Conservation (phyloP, 768 basidiomycete genomes). For the Boletus vinaceobasis region DNA sequence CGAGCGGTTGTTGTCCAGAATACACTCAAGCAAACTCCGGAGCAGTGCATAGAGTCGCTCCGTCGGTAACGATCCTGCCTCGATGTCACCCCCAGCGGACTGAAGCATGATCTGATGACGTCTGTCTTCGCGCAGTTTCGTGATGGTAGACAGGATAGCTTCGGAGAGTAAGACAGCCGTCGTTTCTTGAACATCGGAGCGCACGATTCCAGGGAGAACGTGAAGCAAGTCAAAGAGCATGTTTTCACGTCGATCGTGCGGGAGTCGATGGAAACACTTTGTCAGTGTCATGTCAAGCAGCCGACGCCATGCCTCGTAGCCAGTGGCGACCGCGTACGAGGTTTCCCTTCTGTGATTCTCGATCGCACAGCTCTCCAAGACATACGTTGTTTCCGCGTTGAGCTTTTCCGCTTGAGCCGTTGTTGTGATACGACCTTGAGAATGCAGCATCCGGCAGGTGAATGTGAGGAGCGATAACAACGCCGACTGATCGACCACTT, state of each 20-base stretch:
- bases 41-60: slow-evolving; percentile 78
- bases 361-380: slow-evolving; percentile 78
- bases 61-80: slow-evolving; percentile 68
- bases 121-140: slow-evolving; percentile 83
- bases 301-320: slow-evolving; percentile 82
- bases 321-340: slow-evolving; percentile 60
- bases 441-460: slow-evolving; percentile 59
- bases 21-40: slow-evolving; percentile 68
- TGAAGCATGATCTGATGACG: slow-evolving; percentile 67
- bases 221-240: slow-evolving; percentile 89
- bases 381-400: slow-evolving; percentile 64
- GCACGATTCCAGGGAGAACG: slow-evolving; percentile 71
- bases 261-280: slow-evolving; percentile 81
- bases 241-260: slow-evolving; percentile 78
- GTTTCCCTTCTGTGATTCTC: slow-evolving; percentile 89
- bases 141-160: slow-evolving; percentile 74
- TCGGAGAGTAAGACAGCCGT: slow-evolving; percentile 85
- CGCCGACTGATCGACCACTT: slow-evolving; percentile 73
- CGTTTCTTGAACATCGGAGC: slow-evolving; percentile 60
- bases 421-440: slow-evolving; percentile 64
- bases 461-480: slow-evolving; percentile 66
- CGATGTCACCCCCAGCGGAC: slow-evolving; percentile 58
- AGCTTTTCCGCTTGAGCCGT: slow-evolving; percentile 63
- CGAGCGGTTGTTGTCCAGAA: slow-evolving; percentile 70
- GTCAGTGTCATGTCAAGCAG: slow-evolving; percentile 81